A percentile compares a stretch with the other conserved stretches of the same genome.
Evolutionary conservation across 495 filamentous ascomycete species (phyloP).

Genomic region (Penicillium antarcticum): DNA sequence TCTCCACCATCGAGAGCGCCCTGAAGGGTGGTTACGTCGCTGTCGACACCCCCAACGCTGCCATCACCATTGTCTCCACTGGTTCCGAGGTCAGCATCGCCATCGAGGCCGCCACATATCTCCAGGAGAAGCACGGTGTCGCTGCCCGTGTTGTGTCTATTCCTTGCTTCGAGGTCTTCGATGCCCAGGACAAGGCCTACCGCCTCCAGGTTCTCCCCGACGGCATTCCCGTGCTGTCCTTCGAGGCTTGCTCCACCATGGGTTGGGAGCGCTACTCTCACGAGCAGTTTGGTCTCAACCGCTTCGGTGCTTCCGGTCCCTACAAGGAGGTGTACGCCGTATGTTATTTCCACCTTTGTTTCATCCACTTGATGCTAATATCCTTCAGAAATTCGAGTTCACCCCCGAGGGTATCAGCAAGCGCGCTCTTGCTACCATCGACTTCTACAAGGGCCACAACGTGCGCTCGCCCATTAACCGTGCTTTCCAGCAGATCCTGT

Average conservation of each 20-base stretch:
- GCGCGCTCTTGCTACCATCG: constrained; percentile 83
- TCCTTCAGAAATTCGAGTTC: constrained; percentile 90
- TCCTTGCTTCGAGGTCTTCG: constrained; percentile 97
- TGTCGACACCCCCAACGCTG: constrained; percentile 77
- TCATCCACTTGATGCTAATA: constrained; percentile 1
- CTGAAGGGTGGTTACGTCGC: constrained; percentile 94
- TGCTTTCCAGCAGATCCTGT: constrained; percentile 55
- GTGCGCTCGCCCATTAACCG: constrained; percentile 94
- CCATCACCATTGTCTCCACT: constrained; percentile 88
- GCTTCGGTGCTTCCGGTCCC: constrained; percentile 93
- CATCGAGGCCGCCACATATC: constrained; percentile 84
- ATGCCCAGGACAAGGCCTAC: constrained; percentile 92
- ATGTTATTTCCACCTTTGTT: constrained; percentile 30
- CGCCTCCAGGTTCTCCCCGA: constrained; percentile 86
- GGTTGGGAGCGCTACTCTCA: constrained; percentile 98
- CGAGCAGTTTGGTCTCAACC: constrained; percentile 98
- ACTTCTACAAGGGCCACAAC: constrained; percentile 93
- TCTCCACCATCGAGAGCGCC: constrained; percentile 78
- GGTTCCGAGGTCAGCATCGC: constrained; percentile 94
- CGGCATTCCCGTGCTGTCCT: constrained; percentile 86
- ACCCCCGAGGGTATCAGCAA: constrained; percentile 94
- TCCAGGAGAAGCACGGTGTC: constrained; percentile 85
- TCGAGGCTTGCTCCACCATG: constrained; percentile 90
- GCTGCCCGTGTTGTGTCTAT: constrained; percentile 91
- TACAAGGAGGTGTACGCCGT: constrained; percentile 98